phyloP scores from a whole-genome alignment of 192 early-diverging fungal species.

The Geranomyces michiganensis region DNA sequence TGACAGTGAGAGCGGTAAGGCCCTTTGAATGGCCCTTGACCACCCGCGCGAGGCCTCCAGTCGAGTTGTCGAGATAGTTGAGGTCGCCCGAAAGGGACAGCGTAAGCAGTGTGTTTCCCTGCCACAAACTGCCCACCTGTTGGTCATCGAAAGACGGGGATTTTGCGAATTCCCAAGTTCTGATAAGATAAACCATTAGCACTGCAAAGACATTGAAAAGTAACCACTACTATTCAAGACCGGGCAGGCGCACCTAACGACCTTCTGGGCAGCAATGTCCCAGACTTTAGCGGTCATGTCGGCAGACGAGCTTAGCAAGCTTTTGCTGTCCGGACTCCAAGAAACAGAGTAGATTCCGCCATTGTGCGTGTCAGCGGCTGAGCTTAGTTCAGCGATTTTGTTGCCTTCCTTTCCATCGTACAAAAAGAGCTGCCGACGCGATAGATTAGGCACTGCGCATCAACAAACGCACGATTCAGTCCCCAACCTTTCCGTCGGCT shows the following conservation, averaged over 20 bases:
- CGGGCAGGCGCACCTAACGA: constrained; percentile 56
- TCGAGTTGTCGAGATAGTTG: constrained; percentile 75
- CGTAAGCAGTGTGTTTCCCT: constrained; percentile 71
- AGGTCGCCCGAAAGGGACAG: constrained; percentile 85
- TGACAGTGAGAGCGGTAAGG: constrained; percentile 75
- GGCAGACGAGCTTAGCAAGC: constrained; percentile 79
- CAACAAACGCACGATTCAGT: constrained; percentile 1
- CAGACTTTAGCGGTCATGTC: constrained; percentile 90
- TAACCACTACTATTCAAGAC: constrained; percentile 24
- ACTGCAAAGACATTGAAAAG: no score
- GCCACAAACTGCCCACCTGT: constrained; percentile 94
- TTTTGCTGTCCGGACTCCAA: constrained; percentile 82
- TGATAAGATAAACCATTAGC: not conserved
- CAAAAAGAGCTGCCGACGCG: constrained; percentile 66
- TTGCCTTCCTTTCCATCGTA: constrained; percentile 94
- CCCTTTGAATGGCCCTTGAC: constrained; percentile 80
- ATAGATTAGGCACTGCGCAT: no score
- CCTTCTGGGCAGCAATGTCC: constrained; percentile 75
- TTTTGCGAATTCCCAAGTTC: constrained; percentile 19
- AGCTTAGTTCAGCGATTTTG: constrained; percentile 59
- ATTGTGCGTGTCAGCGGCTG: constrained; percentile 61
- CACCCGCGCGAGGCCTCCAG: constrained; percentile 52
- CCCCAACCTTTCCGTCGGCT: constrained; percentile 75
- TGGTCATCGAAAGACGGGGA: constrained; percentile 67
- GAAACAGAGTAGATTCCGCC: constrained; percentile 84